Percentiles rank a stretch among this genome's conserved stretches.
These are phyloP conservation scores for Fusarium gaditjirri DNA, from an alignment of 2,329 filamentous ascomycete species.

Conservation along the genomic window DNA sequence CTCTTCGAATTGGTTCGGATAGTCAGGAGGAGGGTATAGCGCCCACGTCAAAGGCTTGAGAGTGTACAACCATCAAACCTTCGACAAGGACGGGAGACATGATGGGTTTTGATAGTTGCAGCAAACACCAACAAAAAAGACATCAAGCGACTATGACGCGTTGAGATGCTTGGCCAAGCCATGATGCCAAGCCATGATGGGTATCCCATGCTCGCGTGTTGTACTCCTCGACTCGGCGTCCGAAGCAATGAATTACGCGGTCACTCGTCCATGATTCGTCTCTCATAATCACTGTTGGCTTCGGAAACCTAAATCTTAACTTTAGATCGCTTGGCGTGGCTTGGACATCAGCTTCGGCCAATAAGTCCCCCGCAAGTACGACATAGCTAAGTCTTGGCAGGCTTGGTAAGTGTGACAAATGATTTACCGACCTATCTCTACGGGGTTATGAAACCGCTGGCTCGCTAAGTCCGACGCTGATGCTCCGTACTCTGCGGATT, in stretches of 20 bases:
- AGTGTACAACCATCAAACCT: neutral
- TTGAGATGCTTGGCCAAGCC: conserved; percentile 16
- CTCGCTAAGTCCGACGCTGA: conserved; percentile 15
- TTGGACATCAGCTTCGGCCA: neutral
- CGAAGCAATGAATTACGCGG: conserved; percentile 22
- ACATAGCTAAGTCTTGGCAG: conserved; percentile 4
- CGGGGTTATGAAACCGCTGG: conserved; percentile 9
- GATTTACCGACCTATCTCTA: conserved; percentile 1
- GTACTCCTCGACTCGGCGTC: conserved; percentile 11
- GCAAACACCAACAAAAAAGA: neutral
- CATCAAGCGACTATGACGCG: conserved; percentile 19
- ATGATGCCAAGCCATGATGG: neutral
- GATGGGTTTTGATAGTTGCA: neutral
- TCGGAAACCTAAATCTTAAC: conserved; percentile 22
- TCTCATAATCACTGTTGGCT: neutral
- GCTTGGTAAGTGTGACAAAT: neutral
- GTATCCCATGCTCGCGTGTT: neutral
- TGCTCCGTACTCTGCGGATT: neutral
- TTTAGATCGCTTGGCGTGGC: conserved; percentile 18
- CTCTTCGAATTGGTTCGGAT: neutral
- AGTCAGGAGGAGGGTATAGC: neutral
- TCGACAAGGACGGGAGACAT: neutral
- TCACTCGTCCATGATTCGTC: conserved; percentile 7
- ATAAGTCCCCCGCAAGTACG: neutral
- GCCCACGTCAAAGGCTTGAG: neutral